These are phyloP conservation scores for Quercus cerris DNA, from an alignment of 306 rosid species.

Conservation along the genomic window DNA sequence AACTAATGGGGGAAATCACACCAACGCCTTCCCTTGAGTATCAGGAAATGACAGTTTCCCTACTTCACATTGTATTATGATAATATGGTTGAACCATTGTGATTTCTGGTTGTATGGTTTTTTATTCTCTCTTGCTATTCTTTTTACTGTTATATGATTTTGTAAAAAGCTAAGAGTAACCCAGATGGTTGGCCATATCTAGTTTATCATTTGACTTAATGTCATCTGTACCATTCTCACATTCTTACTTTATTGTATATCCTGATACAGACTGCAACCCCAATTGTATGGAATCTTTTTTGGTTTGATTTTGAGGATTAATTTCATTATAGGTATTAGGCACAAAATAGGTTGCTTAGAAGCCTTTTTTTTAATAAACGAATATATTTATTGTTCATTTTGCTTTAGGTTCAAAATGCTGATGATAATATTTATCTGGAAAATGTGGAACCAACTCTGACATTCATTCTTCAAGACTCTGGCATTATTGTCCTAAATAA, in stretches of 20 bases:
- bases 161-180: not conserved
- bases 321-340: not conserved
- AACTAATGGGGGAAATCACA: too few species aligned
- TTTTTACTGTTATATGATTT: not conserved
- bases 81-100: not conserved
- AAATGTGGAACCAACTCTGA: too few species aligned
- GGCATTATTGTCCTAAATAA: too few species aligned
- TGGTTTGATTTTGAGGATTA: not conserved
- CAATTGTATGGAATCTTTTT: not conserved
- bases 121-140: not conserved
- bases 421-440: too few species aligned
- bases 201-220: not conserved
- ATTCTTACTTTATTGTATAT: not conserved
- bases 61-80: too few species aligned
- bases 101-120: not conserved
- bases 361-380: constrained; percentile 12
- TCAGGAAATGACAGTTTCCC: too few species aligned
- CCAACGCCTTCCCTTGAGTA: too few species aligned
- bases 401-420: too few species aligned
- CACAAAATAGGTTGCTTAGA: not conserved
- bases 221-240: not conserved
- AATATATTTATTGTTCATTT: constrained; percentile 24
- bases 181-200: not conserved
- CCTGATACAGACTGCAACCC: not conserved
- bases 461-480: too few species aligned